Conservation (phyloP, 2,329 filamentous ascomycete species). For the Talaromyces sp. region DNA sequence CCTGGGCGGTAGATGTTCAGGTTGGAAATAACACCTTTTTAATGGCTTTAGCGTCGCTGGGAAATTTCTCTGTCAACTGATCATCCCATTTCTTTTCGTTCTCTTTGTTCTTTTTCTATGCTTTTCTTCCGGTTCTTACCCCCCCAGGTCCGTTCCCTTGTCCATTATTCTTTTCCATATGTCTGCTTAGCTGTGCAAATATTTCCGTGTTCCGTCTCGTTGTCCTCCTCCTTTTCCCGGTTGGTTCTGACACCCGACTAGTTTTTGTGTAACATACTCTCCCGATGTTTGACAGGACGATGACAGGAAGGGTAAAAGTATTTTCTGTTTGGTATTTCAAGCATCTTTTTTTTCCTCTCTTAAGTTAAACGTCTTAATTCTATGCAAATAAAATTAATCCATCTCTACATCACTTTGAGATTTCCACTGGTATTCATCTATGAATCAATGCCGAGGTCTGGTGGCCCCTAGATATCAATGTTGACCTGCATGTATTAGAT, state of each 20-base stretch:
- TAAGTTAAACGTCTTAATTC: background rate
- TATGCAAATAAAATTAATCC: background rate
- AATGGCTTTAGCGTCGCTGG: constrained; percentile 22
- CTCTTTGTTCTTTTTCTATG: constrained; percentile 10
- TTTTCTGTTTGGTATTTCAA: background rate
- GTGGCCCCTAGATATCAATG: too few relatives aligned
- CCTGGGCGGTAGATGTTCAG: constrained; percentile 18
- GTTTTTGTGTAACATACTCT: background rate
- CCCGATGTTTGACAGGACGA: background rate
- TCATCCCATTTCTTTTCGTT: constrained; percentile 8
- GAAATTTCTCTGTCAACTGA: constrained; percentile 18
- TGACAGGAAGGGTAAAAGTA: background rate
- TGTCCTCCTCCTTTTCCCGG: constrained; percentile 17
- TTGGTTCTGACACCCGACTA: constrained; percentile 14
- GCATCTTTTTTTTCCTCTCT: background rate
- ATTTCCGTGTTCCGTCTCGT: constrained; percentile 22
- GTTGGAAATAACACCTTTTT: constrained; percentile 28
- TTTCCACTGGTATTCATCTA: background rate
- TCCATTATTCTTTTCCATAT: constrained; percentile 14
- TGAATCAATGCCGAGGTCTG: background rate
- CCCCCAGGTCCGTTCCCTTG: constrained; percentile 11
- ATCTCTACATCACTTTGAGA: background rate
- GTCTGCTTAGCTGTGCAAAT: constrained; percentile 34
- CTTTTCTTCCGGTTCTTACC: constrained; percentile 3
- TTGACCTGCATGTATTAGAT: too few relatives aligned